phyloP scores from a whole-genome alignment of 2,329 filamentous ascomycete species.

The Aureobasidium sp. region DNA sequence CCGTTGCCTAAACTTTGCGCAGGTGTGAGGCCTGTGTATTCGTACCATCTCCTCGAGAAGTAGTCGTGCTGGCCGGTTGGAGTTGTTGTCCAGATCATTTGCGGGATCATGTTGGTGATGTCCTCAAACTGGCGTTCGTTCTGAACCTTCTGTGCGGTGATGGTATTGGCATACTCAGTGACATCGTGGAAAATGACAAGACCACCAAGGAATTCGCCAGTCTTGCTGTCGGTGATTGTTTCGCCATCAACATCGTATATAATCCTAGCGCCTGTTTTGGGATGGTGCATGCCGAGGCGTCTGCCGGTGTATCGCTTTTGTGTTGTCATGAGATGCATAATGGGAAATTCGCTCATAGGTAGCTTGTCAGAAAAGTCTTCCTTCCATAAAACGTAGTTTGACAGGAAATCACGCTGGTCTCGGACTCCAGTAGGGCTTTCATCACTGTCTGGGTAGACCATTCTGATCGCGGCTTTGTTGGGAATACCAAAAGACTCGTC shows the following conservation, averaged over 20 bases:
- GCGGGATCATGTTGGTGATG: constrained; percentile 59
- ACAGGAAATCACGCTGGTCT: constrained; percentile 47
- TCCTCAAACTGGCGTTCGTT: constrained; percentile 68
- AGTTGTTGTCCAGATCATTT: constrained; percentile 64
- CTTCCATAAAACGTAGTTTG: constrained; percentile 55
- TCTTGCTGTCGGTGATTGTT: constrained; percentile 57
- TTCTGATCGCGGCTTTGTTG: constrained; percentile 54
- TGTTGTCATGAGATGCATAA: constrained; percentile 56
- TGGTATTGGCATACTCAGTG: constrained; percentile 61
- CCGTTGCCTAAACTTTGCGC: constrained; percentile 56
- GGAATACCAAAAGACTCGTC: constrained; percentile 68
- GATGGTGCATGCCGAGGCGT: constrained; percentile 58
- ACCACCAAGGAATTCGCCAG: constrained; percentile 66
- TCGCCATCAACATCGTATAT: constrained; percentile 63
- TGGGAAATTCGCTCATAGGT: constrained; percentile 56
- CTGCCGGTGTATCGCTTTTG: constrained; percentile 53
- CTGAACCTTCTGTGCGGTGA: constrained; percentile 60
- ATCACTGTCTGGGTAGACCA: constrained; percentile 32
- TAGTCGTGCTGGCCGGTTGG: constrained; percentile 63
- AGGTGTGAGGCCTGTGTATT: constrained; percentile 63
- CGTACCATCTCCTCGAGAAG: constrained; percentile 71
- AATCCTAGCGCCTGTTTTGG: constrained; percentile 44
- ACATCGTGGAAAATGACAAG: constrained; percentile 67
- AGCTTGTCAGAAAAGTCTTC: constrained; percentile 59
- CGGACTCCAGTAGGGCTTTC: constrained; percentile 31